phyloP scores from a whole-genome alignment of 371 early-diverging fungal species.

The Gilbertella persicaria region DNA sequence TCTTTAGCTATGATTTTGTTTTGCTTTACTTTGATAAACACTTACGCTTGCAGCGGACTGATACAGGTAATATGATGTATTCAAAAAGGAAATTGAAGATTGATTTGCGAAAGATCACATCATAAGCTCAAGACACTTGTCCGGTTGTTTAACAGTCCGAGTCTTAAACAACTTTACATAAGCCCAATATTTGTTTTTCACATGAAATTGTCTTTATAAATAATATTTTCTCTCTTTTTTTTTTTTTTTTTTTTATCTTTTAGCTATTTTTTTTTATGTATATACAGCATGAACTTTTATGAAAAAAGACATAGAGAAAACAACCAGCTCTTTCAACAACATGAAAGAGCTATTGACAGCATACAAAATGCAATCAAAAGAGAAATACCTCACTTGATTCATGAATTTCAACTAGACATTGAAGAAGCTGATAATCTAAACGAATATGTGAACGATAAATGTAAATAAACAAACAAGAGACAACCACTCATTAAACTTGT shows the following conservation, averaged over 20 bases:
- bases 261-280: too few relatives aligned
- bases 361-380: constrained; percentile 35
- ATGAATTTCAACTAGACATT: constrained; percentile 34
- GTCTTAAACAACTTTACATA: neutral
- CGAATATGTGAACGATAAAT: constrained; percentile 40
- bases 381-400: constrained; percentile 39
- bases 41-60: too few relatives aligned
- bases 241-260: neutral
- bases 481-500: neutral
- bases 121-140: too few relatives aligned
- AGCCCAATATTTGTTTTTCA: constrained; percentile 4
- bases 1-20: too few relatives aligned
- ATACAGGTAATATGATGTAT: too few relatives aligned
- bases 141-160: too few relatives aligned
- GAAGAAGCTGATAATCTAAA: constrained; percentile 29
- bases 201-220: neutral
- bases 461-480: constrained; percentile 7
- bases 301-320: constrained; percentile 10
- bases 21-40: too few relatives aligned
- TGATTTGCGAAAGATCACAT: too few relatives aligned
- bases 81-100: too few relatives aligned
- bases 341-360: constrained; percentile 33
- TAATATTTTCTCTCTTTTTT: constrained; percentile 2
- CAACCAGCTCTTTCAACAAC: constrained; percentile 26
- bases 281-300: constrained; percentile 10